Evolutionary conservation across 78 protist genomes (phyloP).

Genomic region (Dictyostelium discoideum): DNA sequence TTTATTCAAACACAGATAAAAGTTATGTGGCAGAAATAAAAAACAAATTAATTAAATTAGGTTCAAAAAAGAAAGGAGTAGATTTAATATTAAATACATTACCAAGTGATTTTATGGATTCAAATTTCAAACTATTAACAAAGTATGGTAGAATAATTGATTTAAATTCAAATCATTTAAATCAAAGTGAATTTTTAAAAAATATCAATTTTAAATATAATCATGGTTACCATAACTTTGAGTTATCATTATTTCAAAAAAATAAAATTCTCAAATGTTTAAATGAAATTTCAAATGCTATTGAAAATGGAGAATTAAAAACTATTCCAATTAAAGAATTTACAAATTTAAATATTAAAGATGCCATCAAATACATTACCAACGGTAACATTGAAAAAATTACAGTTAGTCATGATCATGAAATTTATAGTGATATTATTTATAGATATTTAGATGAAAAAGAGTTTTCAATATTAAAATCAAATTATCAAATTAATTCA

Average conservation of each 20-base stretch:
- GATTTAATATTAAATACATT: conserved; percentile 78
- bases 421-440: neutral
- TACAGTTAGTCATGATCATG: conserved; percentile 15
- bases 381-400: neutral
- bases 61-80: conserved; percentile 49
- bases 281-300: neutral
- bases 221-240: neutral
- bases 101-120: conserved; percentile 28
- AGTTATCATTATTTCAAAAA: neutral
- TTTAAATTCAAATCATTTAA: conserved; percentile 29
- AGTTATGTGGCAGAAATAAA: neutral
- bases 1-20: conserved; percentile 2
- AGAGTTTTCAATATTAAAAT: neutral
- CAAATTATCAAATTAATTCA: neutral
- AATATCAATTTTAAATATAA: conserved; percentile 12
- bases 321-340: conserved; percentile 9
- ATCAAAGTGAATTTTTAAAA: conserved; percentile 12
- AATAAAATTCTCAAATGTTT: neutral
- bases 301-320: neutral
- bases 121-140: conserved; percentile 11
- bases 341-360: conserved; percentile 7
- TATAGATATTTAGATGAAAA: neutral
- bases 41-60: conserved; percentile 18
- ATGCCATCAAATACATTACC: neutral
- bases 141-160: conserved; percentile 69